Percentiles rank a stretch among this genome's conserved stretches.
Evolutionary conservation across 108 stramenopile species (phyloP).

Genomic region (Bacterosira constricta): DNA sequence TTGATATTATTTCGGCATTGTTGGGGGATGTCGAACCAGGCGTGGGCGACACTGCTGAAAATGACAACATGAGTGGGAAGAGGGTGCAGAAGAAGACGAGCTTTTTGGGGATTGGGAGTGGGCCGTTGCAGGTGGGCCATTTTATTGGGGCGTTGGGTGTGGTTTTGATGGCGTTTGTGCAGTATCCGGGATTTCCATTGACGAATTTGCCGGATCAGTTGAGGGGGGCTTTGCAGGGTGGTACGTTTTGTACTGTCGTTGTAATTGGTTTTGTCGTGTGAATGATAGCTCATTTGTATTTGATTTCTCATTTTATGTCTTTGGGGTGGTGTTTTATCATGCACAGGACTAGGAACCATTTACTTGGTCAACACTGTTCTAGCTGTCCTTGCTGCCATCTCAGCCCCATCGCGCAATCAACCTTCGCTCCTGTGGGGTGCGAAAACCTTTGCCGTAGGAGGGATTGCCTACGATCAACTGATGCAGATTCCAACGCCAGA

Average conservation of each 20-base stretch:
- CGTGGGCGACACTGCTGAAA: slow-evolving; percentile 21
- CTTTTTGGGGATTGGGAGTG: slow-evolving; percentile 83
- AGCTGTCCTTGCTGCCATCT: slow-evolving; percentile 74
- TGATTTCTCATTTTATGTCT: neutral
- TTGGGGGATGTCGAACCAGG: slow-evolving; percentile 65
- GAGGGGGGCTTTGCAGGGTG: slow-evolving; percentile 79
- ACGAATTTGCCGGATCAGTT: slow-evolving; percentile 83
- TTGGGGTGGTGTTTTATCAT: neutral
- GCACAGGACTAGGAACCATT: slow-evolving; percentile 67
- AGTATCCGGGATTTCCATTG: slow-evolving; percentile 91
- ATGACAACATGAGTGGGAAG: slow-evolving; percentile 34
- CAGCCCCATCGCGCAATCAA: slow-evolving; percentile 74
- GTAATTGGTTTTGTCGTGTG: too few relatives aligned
- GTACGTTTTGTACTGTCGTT: slow-evolving; percentile 57
- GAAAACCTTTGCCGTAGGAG: slow-evolving; percentile 84
- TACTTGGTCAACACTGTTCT: slow-evolving; percentile 76
- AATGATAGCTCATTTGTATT: too few relatives aligned
- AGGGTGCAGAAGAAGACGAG: slow-evolving; percentile 57
- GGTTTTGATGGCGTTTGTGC: slow-evolving; percentile 81
- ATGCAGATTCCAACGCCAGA: slow-evolving; percentile 79
- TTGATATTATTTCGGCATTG: slow-evolving; percentile 74
- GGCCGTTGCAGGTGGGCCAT: slow-evolving; percentile 87
- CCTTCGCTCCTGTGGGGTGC: slow-evolving; percentile 65
- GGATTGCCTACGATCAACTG: slow-evolving; percentile 87
- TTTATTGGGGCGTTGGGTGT: slow-evolving; percentile 83